Percentiles rank a stretch among this genome's conserved stretches.
These are phyloP conservation scores for Beauveria caledonica DNA, from an alignment of 2,329 filamentous ascomycete species.

Conservation along the genomic window DNA sequence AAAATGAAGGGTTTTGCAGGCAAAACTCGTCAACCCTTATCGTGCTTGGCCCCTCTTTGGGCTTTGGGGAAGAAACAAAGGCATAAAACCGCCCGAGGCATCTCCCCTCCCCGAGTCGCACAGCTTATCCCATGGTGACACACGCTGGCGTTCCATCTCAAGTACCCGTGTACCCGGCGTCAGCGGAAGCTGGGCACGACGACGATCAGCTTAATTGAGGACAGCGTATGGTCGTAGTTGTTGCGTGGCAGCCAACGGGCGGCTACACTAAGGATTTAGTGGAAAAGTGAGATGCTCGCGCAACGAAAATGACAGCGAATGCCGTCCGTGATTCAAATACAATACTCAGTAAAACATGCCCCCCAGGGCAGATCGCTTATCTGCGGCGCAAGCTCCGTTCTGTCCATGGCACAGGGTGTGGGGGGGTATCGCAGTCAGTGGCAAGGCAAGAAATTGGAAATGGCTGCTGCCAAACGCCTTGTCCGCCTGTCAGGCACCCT, in stretches of 20 bases:
- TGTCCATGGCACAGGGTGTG: background rate
- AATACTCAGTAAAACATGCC: too few species aligned
- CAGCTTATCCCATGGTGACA: background rate
- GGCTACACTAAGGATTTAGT: background rate
- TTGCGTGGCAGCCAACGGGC: too few species aligned
- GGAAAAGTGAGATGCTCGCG: background rate
- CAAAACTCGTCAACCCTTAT: background rate
- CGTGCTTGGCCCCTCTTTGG: background rate
- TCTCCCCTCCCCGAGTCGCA: background rate
- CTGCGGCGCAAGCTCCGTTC: background rate
- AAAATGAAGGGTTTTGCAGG: background rate
- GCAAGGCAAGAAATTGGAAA: too few species aligned
- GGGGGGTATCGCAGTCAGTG: slow-evolving; percentile 1
- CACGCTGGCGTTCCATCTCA: slow-evolving; percentile 4
- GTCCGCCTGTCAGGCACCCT: slow-evolving; percentile 1
- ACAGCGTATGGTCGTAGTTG: too few species aligned
- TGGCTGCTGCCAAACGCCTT: slow-evolving; percentile 6
- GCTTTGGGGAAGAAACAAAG: background rate
- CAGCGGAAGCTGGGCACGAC: background rate
- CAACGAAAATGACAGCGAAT: too few species aligned
- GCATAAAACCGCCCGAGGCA: background rate
- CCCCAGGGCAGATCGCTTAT: background rate
- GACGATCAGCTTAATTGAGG: background rate
- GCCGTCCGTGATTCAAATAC: too few species aligned
- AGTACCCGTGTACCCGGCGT: background rate